A percentile compares a stretch with the other conserved stretches of the same genome.
Evolutionary conservation across 352 stramenopile species (phyloP).

Genomic region (Phytopythium chamaehyphon): DNA sequence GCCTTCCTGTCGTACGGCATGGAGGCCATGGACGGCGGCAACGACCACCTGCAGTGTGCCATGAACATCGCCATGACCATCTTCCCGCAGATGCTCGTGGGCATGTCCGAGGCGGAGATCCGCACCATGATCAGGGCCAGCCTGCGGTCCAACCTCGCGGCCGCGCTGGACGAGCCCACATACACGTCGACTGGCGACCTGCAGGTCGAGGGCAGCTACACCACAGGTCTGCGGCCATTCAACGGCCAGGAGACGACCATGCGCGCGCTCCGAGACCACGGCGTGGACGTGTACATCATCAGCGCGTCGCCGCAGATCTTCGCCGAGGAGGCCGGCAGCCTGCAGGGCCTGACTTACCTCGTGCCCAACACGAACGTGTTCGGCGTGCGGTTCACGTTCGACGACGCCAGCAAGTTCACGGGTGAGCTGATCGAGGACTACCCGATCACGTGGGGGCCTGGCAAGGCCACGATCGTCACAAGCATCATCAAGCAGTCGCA

Average conservation of each 20-base stretch:
- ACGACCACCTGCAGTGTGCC: conserved; percentile 32
- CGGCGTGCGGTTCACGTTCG: conserved; percentile 47
- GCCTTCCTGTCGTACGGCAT: conserved; percentile 39
- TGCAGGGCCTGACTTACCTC: conserved; percentile 46
- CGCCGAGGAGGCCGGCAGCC: conserved; percentile 34
- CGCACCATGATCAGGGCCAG: conserved; percentile 38
- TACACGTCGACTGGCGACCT: conserved; percentile 40
- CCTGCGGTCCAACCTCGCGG: conserved; percentile 43
- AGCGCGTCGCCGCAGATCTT: conserved; percentile 56
- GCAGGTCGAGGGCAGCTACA: conserved; percentile 36
- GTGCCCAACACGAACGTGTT: conserved; percentile 52
- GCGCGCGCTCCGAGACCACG: conserved; percentile 36
- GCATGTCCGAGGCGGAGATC: conserved; percentile 53
- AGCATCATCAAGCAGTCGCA: conserved; percentile 41
- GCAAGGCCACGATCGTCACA: conserved; percentile 46
- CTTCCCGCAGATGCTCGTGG: conserved; percentile 48
- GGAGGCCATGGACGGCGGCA: conserved; percentile 39
- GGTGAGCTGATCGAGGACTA: conserved; percentile 36
- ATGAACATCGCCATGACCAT: conserved; percentile 50
- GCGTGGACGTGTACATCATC: conserved; percentile 54
- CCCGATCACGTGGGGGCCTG: conserved; percentile 62
- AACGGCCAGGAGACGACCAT: conserved; percentile 60
- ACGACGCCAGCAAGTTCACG: conserved; percentile 37
- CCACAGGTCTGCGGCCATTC: conserved; percentile 50
- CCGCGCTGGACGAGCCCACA: conserved; percentile 26